phyloP scores from a whole-genome alignment of 768 basidiomycete species.

The Lactifluus piperatus region DNA sequence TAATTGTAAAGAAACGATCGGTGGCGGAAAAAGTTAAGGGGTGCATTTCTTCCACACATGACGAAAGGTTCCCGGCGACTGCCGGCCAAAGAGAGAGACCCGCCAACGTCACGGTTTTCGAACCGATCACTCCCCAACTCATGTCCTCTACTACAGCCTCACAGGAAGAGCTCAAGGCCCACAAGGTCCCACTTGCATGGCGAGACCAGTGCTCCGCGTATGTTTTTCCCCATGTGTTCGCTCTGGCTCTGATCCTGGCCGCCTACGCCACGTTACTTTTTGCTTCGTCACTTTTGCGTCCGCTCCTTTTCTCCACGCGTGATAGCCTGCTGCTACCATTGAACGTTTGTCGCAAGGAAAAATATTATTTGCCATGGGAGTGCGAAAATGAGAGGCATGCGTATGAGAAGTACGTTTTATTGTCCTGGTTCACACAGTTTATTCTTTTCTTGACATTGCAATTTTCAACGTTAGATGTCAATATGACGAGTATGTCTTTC shows the following conservation, averaged over 20 bases:
- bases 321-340: constrained; percentile 76
- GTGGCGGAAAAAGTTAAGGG: too few relatives aligned
- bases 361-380: constrained; percentile 82
- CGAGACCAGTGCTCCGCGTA: constrained; percentile 89
- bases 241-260: background rate
- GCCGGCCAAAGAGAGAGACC: too few relatives aligned
- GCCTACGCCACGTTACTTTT: background rate
- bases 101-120: too few relatives aligned
- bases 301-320: background rate
- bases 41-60: too few relatives aligned
- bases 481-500: constrained; percentile 68
- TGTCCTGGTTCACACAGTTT: background rate
- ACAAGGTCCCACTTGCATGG: constrained; percentile 72
- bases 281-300: background rate
- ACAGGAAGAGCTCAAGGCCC: constrained; percentile 69
- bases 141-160: constrained; percentile 72
- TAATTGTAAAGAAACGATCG: too few relatives aligned
- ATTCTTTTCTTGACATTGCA: background rate
- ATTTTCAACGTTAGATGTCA: constrained; percentile 55
- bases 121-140: constrained; percentile 29
- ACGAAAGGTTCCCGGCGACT: too few relatives aligned
- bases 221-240: constrained; percentile 27
- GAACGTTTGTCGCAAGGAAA: constrained; percentile 76
- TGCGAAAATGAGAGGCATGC: constrained; percentile 82
- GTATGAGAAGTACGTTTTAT: constrained; percentile 67